Evolutionary conservation across 2,329 filamentous ascomycete species (phyloP).

Genomic region (Chaetomium sp.): DNA sequence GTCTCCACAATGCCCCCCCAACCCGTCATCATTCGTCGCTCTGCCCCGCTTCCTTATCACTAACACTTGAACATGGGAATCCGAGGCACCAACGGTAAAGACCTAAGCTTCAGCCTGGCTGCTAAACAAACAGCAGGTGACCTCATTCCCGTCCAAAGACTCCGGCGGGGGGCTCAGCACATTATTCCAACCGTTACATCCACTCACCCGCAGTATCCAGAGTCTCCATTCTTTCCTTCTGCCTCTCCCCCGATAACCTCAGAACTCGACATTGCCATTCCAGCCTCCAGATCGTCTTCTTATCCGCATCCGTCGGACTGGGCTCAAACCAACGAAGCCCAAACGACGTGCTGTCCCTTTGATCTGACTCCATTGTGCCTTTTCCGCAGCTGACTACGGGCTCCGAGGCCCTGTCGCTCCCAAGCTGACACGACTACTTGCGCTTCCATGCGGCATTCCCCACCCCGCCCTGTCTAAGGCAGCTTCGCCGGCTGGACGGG

Average conservation of each 20-base stretch:
- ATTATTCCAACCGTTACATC: neutral
- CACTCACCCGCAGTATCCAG: neutral
- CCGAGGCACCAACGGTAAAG: slow-evolving; percentile 5
- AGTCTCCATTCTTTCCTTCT: neutral
- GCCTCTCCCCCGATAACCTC: neutral
- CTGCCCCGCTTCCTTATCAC: slow-evolving; percentile 15
- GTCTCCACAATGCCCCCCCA: neutral
- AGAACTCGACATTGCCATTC: neutral
- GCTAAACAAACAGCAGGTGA: slow-evolving; percentile 22
- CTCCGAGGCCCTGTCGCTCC: slow-evolving; percentile 19
- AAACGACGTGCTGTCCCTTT: slow-evolving; percentile 6
- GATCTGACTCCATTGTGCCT: slow-evolving; percentile 11
- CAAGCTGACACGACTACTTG: slow-evolving; percentile 28
- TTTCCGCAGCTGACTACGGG: slow-evolving; percentile 4
- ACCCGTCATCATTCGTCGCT: neutral
- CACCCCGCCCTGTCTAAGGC: slow-evolving; percentile 29
- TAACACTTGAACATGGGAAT: slow-evolving; percentile 25
- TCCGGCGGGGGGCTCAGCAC: neutral
- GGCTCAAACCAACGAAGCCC: slow-evolving; percentile 8
- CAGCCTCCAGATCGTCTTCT: neutral
- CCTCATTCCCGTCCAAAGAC: slow-evolving; percentile 19
- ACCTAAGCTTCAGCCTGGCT: neutral
- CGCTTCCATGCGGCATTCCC: slow-evolving; percentile 23
- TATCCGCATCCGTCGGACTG: neutral
- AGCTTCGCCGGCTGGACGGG: slow-evolving; percentile 27